A percentile compares a stretch with the other conserved stretches of the same genome.
These are phyloP conservation scores for Funneliformis mosseae DNA, from an alignment of 192 early-diverging fungal species.

Conservation along the genomic window DNA sequence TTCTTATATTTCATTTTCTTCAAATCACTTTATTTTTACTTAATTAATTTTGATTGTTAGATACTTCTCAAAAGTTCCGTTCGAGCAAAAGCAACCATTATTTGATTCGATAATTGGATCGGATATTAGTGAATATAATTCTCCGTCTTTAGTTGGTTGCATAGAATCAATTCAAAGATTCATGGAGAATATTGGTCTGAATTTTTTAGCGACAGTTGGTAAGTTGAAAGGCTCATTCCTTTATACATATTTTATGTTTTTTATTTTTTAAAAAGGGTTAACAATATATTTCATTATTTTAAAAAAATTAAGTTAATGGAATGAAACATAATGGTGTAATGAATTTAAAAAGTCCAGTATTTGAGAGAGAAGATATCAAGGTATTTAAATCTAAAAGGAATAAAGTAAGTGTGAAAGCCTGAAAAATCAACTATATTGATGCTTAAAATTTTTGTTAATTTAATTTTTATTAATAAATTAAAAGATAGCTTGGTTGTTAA, in stretches of 20 bases:
- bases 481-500: neutral
- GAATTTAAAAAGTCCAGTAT: neutral
- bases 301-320: neutral
- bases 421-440: too few relatives aligned
- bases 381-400: neutral
- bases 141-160: neutral
- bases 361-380: neutral
- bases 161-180: neutral
- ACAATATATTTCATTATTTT: neutral
- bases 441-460: too few relatives aligned
- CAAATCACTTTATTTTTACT: neutral
- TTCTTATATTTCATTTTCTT: neutral
- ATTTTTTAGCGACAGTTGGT: neutral
- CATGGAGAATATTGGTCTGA: neutral
- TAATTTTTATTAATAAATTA: too few relatives aligned
- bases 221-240: neutral
- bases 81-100: constrained; percentile 2
- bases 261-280: too few relatives aligned
- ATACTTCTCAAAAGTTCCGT: constrained; percentile 2
- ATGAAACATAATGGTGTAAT: neutral
- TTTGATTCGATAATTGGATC: constrained; percentile 2
- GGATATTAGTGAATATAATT: neutral
- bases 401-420: neutral
- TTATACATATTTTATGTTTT: too few relatives aligned
- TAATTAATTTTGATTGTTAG: neutral